Percentiles rank a stretch among this genome's conserved stretches.
phyloP scores from a whole-genome alignment of 1,284 basidiomycete species.

The Flammula alnicola region DNA sequence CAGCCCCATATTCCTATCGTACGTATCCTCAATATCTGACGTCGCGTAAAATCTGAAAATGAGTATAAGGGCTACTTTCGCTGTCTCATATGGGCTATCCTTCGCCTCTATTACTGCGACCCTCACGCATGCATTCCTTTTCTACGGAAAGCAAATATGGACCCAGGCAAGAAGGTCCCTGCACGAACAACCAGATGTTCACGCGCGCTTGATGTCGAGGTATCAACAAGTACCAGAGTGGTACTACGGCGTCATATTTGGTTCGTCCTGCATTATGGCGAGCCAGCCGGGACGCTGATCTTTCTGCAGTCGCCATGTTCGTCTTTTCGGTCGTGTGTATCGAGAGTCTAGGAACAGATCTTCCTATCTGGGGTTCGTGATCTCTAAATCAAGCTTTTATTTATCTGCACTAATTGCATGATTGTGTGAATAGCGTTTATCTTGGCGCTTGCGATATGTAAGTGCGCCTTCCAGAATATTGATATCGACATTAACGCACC shows the following conservation, averaged over 20 bases:
- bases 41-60: background rate
- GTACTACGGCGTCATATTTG: constrained; percentile 58
- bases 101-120: constrained; percentile 60
- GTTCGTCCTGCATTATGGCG: no score
- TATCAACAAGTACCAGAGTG: constrained; percentile 77
- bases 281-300: no score
- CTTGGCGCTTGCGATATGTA: background rate
- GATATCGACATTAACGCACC: background rate
- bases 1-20: constrained; percentile 63
- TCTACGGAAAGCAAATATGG: constrained; percentile 77
- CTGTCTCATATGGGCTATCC: constrained; percentile 57
- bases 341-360: constrained; percentile 15
- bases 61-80: constrained; percentile 46
- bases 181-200: constrained; percentile 79
- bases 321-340: constrained; percentile 13
- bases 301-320: constrained; percentile 2
- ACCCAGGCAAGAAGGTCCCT: constrained; percentile 59
- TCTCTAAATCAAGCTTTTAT: background rate
- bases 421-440: background rate
- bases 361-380: constrained; percentile 8
- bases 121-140: constrained; percentile 73
- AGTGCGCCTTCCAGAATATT: background rate
- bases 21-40: background rate
- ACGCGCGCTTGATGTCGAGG: constrained; percentile 73
- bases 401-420: background rate